Evolutionary conservation across 2,329 filamentous ascomycete species (phyloP).

Genomic region (Neophaeococcomyces aloes): DNA sequence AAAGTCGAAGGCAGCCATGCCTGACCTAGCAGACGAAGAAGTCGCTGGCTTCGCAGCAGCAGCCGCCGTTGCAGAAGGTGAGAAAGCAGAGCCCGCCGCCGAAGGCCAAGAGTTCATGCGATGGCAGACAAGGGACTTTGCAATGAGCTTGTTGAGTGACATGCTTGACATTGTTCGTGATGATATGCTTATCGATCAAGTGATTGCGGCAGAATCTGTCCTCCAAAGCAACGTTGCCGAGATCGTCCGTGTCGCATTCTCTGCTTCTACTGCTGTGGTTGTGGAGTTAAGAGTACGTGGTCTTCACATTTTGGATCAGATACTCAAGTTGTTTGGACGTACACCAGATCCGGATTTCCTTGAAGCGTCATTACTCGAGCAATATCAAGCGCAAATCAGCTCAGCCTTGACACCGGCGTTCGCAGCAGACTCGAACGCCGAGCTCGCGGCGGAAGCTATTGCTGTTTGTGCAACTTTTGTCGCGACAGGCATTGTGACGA

Average conservation of each 20-base stretch:
- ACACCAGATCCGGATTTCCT: constrained; percentile 93
- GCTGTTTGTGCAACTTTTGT: constrained; percentile 98
- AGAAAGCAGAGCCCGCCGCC: constrained; percentile 38
- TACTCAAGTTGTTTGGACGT: constrained; percentile 87
- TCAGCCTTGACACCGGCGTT: constrained; percentile 94
- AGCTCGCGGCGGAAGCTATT: constrained; percentile 88
- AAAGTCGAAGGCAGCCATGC: constrained; percentile 35
- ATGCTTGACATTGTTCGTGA: constrained; percentile 69
- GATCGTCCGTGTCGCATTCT: constrained; percentile 93
- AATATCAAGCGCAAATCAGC: constrained; percentile 97
- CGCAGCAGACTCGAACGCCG: constrained; percentile 87
- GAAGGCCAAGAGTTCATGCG: constrained; percentile 75
- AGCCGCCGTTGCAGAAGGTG: constrained; percentile 50
- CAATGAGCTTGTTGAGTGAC: constrained; percentile 77
- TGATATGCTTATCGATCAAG: constrained; percentile 65
- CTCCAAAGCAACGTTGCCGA: constrained; percentile 79
- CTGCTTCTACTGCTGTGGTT: constrained; percentile 87
- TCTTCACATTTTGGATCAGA: constrained; percentile 82
- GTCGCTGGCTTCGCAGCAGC: constrained; percentile 89
- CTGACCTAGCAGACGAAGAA: constrained; percentile 92
- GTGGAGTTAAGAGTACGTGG: constrained; percentile 83
- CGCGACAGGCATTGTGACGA: constrained; percentile 90
- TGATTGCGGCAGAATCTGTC: constrained; percentile 64
- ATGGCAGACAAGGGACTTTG: constrained; percentile 93
- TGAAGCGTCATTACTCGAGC: constrained; percentile 91